Percentiles rank a stretch among this genome's conserved stretches.
Conservation (phyloP, 768 basidiomycete species). For the Collybiopsis confluens region DNA sequence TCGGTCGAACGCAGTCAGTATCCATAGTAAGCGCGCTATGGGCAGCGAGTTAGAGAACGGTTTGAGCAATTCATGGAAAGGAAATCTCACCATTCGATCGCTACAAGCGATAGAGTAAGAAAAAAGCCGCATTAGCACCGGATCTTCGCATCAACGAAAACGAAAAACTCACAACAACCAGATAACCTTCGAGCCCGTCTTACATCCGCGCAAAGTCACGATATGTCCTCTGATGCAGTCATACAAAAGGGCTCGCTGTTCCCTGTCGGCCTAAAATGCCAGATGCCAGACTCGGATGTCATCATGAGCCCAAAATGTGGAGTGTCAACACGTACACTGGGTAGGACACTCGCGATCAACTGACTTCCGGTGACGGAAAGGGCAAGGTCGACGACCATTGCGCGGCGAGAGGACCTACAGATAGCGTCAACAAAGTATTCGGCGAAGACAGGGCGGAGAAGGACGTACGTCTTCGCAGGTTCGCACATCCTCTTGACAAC, state of each 20-base stretch:
- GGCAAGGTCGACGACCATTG: slow-evolving; percentile 84
- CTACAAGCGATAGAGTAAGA: slow-evolving; percentile 22
- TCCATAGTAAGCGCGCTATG: slow-evolving; percentile 60
- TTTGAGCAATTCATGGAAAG: neutral
- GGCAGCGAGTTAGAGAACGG: slow-evolving; percentile 9
- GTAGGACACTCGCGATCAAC: slow-evolving; percentile 76
- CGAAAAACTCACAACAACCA: slow-evolving; percentile 65
- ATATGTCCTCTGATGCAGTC: slow-evolving; percentile 87
- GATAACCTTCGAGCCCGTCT: slow-evolving; percentile 88
- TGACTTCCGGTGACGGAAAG: slow-evolving; percentile 83
- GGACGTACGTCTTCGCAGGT: slow-evolving; percentile 67
- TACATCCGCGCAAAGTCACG: slow-evolving; percentile 85
- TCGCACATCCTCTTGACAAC: slow-evolving; percentile 83
- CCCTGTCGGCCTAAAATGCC: slow-evolving; percentile 77
- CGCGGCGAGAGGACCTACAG: slow-evolving; percentile 53
- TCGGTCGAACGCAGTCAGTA: slow-evolving; percentile 32
- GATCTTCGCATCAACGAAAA: neutral
- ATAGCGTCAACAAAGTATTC: slow-evolving; percentile 17
- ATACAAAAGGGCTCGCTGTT: slow-evolving; percentile 76
- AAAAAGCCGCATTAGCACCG: slow-evolving; percentile 4
- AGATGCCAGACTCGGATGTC: too few species aligned
- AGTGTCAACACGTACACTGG: slow-evolving; percentile 46
- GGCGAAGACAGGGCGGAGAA: neutral
- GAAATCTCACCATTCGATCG: slow-evolving; percentile 56
- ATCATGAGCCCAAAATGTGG: neutral